These are phyloP conservation scores for Westerdykella sp. DNA, from an alignment of 2,329 filamentous ascomycete genomes.

Conservation along the genomic window DNA sequence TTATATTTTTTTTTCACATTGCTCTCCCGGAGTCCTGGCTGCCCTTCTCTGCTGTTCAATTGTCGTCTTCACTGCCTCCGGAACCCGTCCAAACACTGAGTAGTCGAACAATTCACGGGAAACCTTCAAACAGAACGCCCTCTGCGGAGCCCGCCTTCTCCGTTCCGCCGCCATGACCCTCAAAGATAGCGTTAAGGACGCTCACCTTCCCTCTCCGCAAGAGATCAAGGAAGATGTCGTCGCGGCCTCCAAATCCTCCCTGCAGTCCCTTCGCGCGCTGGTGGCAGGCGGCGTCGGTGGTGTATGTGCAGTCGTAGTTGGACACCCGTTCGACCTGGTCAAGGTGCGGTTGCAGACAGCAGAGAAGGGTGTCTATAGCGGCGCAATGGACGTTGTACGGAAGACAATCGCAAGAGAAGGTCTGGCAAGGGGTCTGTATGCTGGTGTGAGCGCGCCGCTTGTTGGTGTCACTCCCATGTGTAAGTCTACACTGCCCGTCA, in stretches of 20 bases:
- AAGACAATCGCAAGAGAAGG: constrained; percentile 87
- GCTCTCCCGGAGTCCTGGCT: too few relatives aligned
- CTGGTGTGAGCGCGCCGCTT: constrained; percentile 90
- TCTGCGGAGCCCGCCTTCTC: neutral
- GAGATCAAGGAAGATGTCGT: constrained; percentile 50
- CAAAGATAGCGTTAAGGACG: constrained; percentile 18
- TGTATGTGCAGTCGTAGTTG: constrained; percentile 83
- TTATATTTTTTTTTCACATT: too few relatives aligned
- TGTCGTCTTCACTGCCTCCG: too few relatives aligned
- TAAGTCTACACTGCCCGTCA: constrained; percentile 47
- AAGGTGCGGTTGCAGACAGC: constrained; percentile 97
- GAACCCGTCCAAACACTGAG: too few relatives aligned
- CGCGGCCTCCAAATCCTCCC: constrained; percentile 47
- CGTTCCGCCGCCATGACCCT: constrained; percentile 16
- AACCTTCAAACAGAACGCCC: too few relatives aligned
- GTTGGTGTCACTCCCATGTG: constrained; percentile 98
- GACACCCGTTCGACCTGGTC: constrained; percentile 95
- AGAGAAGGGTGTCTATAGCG: constrained; percentile 83
- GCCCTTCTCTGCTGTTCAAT: too few relatives aligned
- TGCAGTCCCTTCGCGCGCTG: constrained; percentile 70
- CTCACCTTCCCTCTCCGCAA: constrained; percentile 32
- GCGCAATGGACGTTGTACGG: constrained; percentile 84
- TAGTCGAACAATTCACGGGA: too few relatives aligned
- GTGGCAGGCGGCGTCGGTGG: constrained; percentile 88
- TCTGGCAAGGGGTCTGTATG: constrained; percentile 72